Evolutionary conservation across 2,329 filamentous ascomycete genomes (phyloP).

Genomic region (Exophiala oligosperma): DNA sequence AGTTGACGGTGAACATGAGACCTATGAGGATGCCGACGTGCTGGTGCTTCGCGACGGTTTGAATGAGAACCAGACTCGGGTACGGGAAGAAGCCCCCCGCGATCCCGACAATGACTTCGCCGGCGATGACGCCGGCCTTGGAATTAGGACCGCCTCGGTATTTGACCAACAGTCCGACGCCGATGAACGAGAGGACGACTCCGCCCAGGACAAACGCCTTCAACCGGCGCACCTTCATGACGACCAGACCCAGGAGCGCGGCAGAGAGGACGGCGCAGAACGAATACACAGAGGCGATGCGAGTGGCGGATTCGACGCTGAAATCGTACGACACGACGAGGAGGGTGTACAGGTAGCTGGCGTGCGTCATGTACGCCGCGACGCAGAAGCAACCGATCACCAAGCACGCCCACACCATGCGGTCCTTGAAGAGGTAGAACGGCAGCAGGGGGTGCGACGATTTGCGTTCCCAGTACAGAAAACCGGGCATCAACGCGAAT

Average conservation of each 20-base stretch:
- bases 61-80: constrained; percentile 52
- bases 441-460: constrained; percentile 56
- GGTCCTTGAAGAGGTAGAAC: constrained; percentile 62
- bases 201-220: constrained; percentile 65
- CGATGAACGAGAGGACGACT: constrained; percentile 61
- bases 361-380: constrained; percentile 63
- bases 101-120: constrained; percentile 62
- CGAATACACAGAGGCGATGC: constrained; percentile 61
- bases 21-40: constrained; percentile 65
- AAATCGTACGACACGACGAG: constrained; percentile 63
- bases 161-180: constrained; percentile 64
- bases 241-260: constrained; percentile 56
- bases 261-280: constrained; percentile 60
- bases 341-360: constrained; percentile 64
- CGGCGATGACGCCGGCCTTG: constrained; percentile 62
- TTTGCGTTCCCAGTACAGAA: constrained; percentile 56
- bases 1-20: constrained; percentile 62
- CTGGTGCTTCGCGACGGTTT: constrained; percentile 51
- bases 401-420: constrained; percentile 63
- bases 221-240: constrained; percentile 59
- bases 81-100: constrained; percentile 64
- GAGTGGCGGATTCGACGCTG: constrained; percentile 56
- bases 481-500: constrained; percentile 49
- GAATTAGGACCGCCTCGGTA: constrained; percentile 56
- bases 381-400: constrained; percentile 59